Base-by-base conservation (phyloP, 352 stramenopile genomes). In the Phytophthora sp. region DNA sequence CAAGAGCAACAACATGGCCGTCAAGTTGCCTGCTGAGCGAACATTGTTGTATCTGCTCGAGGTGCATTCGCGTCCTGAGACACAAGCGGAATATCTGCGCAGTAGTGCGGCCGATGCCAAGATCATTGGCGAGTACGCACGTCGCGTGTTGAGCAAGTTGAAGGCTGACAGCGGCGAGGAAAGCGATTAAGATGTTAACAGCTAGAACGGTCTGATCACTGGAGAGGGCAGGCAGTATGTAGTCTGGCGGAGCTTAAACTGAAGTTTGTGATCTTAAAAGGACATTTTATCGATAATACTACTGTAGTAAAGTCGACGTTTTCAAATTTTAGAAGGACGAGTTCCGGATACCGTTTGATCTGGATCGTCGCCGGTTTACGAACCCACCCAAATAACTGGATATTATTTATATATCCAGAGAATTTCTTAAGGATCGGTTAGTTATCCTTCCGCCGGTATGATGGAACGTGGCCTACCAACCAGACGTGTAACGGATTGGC, bases 1-100 rank as follows among this genome's bases (percentile, higher is more conserved):
- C 73, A 95, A 95, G 79, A 90, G 88, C 76, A 89, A 89, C 66
- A 95, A 96, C 68, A 82, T 97, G 53, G 82, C 84, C 0, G 88
- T 95, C 49, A 97, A 97, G 77, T 66, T 96, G 50, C 82, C 83
- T 12, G 88, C 89, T 33, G 90, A 97, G 60, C 84, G 90, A 29
- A 83, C 89, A 47, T 69, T 97, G 64, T 65, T 97, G 21, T 95
- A 97, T 53, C 44, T 97, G 71, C 77, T 97, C 18, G 86, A 97
- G 49, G 84, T 96, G 44, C 83, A 94, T 46, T 79, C 86, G 38
- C 86, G 88, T 2, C 82, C 90, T 0, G 86, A 93, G 56, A 94
- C 89, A n/a, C 76, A 93, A 30, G 61, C 75, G 18, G 80, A 90
- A 44, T 97, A 91, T 51, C 60, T 89, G 41, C 74, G 73, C n/a